Conservation (phyloP, 768 basidiomycete genomes). For the Clitopilus hobsonii region DNA sequence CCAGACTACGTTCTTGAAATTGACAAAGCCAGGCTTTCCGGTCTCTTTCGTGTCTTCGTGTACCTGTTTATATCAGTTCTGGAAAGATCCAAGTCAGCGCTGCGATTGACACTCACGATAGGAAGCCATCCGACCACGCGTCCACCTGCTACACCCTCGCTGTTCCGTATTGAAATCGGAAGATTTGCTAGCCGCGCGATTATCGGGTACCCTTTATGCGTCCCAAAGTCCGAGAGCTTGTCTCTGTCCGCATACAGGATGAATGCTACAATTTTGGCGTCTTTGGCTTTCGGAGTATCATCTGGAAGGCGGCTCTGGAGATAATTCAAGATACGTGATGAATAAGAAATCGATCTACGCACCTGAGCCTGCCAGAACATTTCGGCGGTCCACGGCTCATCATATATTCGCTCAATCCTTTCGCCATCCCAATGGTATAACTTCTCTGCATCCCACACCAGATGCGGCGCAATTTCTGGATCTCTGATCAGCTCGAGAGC, state of each 20-base stretch:
- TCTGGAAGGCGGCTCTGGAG: constrained; percentile 4
- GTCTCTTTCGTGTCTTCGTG: constrained; percentile 21
- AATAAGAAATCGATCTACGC: constrained; percentile 30
- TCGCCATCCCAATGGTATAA: constrained; percentile 21
- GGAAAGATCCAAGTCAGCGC: neutral
- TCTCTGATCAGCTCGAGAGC: constrained; percentile 16
- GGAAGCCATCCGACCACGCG: constrained; percentile 31
- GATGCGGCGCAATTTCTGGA: constrained; percentile 12
- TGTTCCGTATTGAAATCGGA: constrained; percentile 23
- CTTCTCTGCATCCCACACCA: constrained; percentile 24
- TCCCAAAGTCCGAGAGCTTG: constrained; percentile 30
- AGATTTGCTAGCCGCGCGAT: constrained; percentile 26
- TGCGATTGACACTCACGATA: constrained; percentile 18
- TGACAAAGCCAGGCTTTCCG: constrained; percentile 23
- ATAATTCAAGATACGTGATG: neutral
- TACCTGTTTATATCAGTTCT: constrained; percentile 18
- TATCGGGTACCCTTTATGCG: constrained; percentile 29
- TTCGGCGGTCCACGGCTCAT: constrained; percentile 34
- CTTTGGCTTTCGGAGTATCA: constrained; percentile 14
- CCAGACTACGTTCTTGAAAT: constrained; percentile 30
- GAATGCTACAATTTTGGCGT: constrained; percentile 20
- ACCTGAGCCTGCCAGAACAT: constrained; percentile 33
- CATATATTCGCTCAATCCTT: constrained; percentile 17
- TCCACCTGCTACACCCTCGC: constrained; percentile 26
- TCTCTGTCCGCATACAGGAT: constrained; percentile 37